Evolutionary conservation across 108 stramenopile genomes (phyloP), one percentile per base, ranked within the genome.

Genomic region (Fistulifera pelliculosa): DNA sequence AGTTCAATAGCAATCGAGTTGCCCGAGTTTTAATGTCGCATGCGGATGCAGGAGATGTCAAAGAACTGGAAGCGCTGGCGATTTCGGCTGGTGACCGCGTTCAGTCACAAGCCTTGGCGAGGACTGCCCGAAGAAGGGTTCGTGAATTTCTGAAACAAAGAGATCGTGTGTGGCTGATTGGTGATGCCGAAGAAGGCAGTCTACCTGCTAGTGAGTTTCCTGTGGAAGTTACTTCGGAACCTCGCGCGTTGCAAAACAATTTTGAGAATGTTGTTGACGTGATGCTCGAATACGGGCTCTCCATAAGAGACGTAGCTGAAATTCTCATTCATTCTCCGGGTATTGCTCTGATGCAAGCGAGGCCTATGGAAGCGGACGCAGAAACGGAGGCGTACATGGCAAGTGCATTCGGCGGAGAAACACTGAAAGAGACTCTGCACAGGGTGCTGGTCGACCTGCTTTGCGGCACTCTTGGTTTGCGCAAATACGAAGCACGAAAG

Each of bases 401-500:
- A 35, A 35, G 31, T 35, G 3, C 31, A 8, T 35, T 8, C 6
- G 31, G 8, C 3, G 75, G 64, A 24, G 68, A 72, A 53, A 65
- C 82, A 21, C 56, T 88, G 15, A 64, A 76, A 42, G 71, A 78
- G 42, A 77, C 81, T 13, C 18, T 82, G 7, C 58, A 80, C 27
- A 52, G 75, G 26, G 60, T 78, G 1, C 60, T 88, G 40, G 24
- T 50, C 0, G 66, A 62, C 12, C 21, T 83, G 27, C 61, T 88
- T 5, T 52, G 74, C 24, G 51, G 51, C 1, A 71, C 69, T 2
- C 60, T 88, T 13, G 43, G 60, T 19, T 62, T 88, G 19, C 63
- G 86, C 27, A 68, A 62, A 56, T 88, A 84, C 54, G 86, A 88
- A 54, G 86, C 86, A 0, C 62, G 82, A 15, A 77, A 88, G 68